phyloP scores from a whole-genome alignment of 1,284 basidiomycete genomes.

The Stygiomarasmius scandens region DNA sequence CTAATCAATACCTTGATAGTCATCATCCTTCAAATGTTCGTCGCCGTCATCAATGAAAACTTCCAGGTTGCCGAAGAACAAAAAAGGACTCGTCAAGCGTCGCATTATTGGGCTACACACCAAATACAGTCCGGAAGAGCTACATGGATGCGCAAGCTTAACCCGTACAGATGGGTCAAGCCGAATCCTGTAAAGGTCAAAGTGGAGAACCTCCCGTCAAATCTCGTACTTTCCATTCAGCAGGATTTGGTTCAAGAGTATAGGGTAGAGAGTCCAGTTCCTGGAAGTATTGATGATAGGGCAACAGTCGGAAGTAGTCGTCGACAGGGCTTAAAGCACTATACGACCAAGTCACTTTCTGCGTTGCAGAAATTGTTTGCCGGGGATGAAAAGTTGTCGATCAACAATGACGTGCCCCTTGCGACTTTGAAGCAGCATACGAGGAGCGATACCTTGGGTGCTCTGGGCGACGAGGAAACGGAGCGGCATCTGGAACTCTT shows the following conservation, averaged over 20 bases:
- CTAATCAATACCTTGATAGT: constrained; percentile 49
- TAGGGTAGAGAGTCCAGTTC: constrained; percentile 40
- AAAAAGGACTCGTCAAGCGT: constrained; percentile 84
- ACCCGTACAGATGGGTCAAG: constrained; percentile 87
- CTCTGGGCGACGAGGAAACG: constrained; percentile 59
- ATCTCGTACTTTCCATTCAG: constrained; percentile 76
- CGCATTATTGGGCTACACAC: constrained; percentile 62
- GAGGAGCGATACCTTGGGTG: constrained; percentile 44
- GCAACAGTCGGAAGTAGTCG: constrained; percentile 9
- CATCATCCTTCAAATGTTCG: constrained; percentile 97
- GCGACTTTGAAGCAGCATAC: constrained; percentile 52
- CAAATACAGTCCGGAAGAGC: constrained; percentile 55
- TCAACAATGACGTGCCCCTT: constrained; percentile 65
- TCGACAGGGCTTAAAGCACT: constrained; percentile 43
- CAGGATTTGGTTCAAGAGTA: constrained; percentile 73
- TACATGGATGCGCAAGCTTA: constrained; percentile 77
- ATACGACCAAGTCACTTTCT: constrained; percentile 58
- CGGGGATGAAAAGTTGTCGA: constrained; percentile 52
- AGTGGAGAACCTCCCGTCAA: constrained; percentile 71
- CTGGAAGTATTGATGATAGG: constrained; percentile 18
- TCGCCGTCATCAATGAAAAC: constrained; percentile 98
- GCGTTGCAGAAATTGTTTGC: constrained; percentile 68
- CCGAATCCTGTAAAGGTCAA: constrained; percentile 75
- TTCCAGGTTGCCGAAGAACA: constrained; percentile 92
- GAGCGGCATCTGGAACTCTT: constrained; percentile 74